Evolutionary conservation across 2,329 filamentous ascomycete species (phyloP).

Genomic region (Elsinoe arachidis): DNA sequence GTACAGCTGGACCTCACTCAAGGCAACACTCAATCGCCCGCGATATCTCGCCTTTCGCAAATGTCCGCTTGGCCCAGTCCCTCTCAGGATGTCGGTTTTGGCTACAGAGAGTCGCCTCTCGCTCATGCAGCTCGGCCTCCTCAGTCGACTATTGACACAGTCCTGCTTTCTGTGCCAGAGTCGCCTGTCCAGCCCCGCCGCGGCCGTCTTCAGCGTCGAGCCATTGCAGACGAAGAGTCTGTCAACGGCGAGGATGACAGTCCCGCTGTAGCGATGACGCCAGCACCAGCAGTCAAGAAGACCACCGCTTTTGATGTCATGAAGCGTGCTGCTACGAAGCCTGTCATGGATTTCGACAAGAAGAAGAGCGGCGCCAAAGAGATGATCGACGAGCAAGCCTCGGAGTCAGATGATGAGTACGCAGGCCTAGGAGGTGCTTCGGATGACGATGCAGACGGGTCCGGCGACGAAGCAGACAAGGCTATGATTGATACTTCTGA

Average conservation of each 20-base stretch:
- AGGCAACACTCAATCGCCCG: conserved; percentile 10
- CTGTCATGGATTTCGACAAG: conserved; percentile 58
- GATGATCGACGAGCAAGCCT: conserved; percentile 86
- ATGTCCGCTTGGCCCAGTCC: conserved; percentile 62
- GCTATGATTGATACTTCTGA: conserved; percentile 82
- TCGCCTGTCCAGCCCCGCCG: conserved; percentile 52
- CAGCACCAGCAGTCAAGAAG: conserved; percentile 27
- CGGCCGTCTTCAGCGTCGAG: conserved; percentile 40
- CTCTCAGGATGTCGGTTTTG: conserved; percentile 74
- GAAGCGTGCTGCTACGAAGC: conserved; percentile 53
- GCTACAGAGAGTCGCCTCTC: conserved; percentile 32
- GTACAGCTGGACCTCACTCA: background rate
- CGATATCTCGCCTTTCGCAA: conserved; percentile 43
- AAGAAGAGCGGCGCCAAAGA: conserved; percentile 80
- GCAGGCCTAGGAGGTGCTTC: conserved; percentile 84
- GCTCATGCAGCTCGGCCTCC: conserved; percentile 47
- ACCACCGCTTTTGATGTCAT: conserved; percentile 60
- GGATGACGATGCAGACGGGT: conserved; percentile 73
- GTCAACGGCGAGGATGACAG: conserved; percentile 38
- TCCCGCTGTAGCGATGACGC: conserved; percentile 8
- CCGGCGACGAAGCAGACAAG: conserved; percentile 64
- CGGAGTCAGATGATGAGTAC: conserved; percentile 97
- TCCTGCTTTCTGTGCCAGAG: conserved; percentile 49
- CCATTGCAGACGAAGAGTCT: conserved; percentile 27
- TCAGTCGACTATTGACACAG: conserved; percentile 62